Evolutionary conservation across 306 rosid species (phyloP).

Genomic region (Heteromeles arbutifolia): DNA sequence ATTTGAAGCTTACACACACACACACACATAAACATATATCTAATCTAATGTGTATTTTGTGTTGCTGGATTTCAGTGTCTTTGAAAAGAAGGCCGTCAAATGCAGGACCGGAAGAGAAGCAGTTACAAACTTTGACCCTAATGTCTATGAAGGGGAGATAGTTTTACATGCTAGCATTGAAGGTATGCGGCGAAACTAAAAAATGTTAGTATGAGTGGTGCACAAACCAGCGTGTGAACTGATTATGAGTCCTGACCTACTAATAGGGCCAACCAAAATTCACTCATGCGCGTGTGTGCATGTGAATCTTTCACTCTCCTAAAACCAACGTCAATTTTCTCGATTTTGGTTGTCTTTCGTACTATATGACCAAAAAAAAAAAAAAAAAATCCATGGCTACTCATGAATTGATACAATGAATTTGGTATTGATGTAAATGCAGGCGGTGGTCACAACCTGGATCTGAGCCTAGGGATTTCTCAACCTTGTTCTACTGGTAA

Average conservation of each 20-base stretch:
- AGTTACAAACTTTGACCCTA: conserved; percentile 15
- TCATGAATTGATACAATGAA: background rate
- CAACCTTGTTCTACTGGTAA: conserved; percentile 15
- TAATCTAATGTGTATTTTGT: background rate
- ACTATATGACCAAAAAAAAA: background rate
- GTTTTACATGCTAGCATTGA: conserved; percentile 9
- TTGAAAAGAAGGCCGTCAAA: conserved; percentile 17
- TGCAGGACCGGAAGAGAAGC: conserved; percentile 5
- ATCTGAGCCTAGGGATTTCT: conserved; percentile 45
- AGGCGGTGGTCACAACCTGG: conserved; percentile 47
- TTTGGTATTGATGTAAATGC: background rate
- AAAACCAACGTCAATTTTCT: background rate
- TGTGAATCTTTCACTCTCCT: background rate
- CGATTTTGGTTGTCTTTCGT: background rate
- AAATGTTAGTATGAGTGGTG: background rate
- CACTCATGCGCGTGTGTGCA: background rate
- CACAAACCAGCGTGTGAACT: background rate
- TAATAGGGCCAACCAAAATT: too few species aligned
- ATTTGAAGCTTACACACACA: background rate
- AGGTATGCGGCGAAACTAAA: conserved; percentile 5
- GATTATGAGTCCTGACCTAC: background rate
- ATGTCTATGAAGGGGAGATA: conserved; percentile 13
- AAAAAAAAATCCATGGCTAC: background rate
- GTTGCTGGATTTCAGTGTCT: conserved; percentile 14
- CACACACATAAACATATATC: too few species aligned